A percentile compares a stretch with the other conserved stretches of the same genome.
phyloP scores from a whole-genome alignment of 768 basidiomycete genomes.

The Boletus reticuloceps region DNA sequence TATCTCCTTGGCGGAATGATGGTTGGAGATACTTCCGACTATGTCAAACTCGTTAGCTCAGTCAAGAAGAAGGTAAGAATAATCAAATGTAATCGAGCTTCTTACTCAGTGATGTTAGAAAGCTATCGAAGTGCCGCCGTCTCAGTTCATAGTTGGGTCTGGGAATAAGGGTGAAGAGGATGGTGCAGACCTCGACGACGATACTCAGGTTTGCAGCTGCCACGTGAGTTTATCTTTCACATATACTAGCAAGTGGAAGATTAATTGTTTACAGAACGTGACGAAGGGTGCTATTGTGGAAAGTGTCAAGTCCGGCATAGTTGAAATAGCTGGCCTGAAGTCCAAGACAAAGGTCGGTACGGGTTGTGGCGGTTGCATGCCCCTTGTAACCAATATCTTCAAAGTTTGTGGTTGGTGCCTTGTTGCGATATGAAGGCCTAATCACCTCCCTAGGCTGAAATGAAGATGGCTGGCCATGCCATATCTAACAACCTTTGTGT shows the following conservation, averaged over 20 bases:
- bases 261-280: slow-evolving; percentile 46
- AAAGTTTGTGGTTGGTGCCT: slow-evolving; percentile 24
- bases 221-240: slow-evolving; percentile 38
- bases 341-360: slow-evolving; percentile 66
- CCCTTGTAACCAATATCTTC: slow-evolving; percentile 45
- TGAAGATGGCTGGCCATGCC: slow-evolving; percentile 62
- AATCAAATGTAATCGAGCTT: background rate
- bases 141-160: slow-evolving; percentile 62
- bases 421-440: background rate
- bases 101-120: slow-evolving; percentile 40
- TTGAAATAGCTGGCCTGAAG: slow-evolving; percentile 55
- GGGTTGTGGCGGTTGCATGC: slow-evolving; percentile 74
- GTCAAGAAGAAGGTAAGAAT: slow-evolving; percentile 58
- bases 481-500: slow-evolving; percentile 60
- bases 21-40: slow-evolving; percentile 72
- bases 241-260: background rate
- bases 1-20: slow-evolving; percentile 76
- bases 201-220: slow-evolving; percentile 70
- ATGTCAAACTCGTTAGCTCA: slow-evolving; percentile 64
- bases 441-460: slow-evolving; percentile 45
- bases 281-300: slow-evolving; percentile 53
- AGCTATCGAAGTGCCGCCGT: slow-evolving; percentile 60
- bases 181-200: slow-evolving; percentile 68
- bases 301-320: slow-evolving; percentile 50
- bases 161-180: slow-evolving; percentile 49